Evolutionary conservation across 2,329 filamentous ascomycete species (phyloP).

Genomic region (Elsinoe batatas): DNA sequence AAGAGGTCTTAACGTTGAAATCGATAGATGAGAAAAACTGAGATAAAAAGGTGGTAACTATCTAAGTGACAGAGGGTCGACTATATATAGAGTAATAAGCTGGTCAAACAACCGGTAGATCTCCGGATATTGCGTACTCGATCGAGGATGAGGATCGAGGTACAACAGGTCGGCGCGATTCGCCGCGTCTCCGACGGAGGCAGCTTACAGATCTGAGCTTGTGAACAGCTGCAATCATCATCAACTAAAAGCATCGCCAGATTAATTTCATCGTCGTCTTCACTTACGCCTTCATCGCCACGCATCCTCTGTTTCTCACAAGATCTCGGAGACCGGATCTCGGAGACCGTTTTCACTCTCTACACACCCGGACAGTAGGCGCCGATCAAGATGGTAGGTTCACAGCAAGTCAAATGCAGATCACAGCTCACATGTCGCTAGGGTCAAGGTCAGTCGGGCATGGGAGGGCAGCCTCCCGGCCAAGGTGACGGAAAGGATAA

Average conservation of each 20-base stretch:
- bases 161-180: slow-evolving; percentile 13
- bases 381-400: not conserved
- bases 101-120: too few species aligned
- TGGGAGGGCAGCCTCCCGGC: slow-evolving; percentile 58
- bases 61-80: too few species aligned
- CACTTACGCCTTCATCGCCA: not conserved
- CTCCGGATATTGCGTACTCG: too few species aligned
- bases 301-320: too few species aligned
- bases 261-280: slow-evolving; percentile 10
- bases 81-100: too few species aligned
- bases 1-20: too few species aligned
- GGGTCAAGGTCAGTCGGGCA: slow-evolving; percentile 81
- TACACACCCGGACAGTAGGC: not conserved
- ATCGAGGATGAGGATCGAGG: too few species aligned
- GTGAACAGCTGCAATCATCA: slow-evolving; percentile 10
- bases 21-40: too few species aligned
- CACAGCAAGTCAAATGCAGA: not conserved
- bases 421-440: slow-evolving; percentile 27
- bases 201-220: slow-evolving; percentile 11
- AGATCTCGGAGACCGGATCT: not conserved
- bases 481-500: slow-evolving; percentile 69
- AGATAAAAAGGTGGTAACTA: too few species aligned
- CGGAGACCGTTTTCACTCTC: not conserved
- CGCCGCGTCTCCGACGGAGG: slow-evolving; percentile 5
- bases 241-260: slow-evolving; percentile 5